These are phyloP conservation scores for Hibiscus mutabilis DNA, from an alignment of 345 rosid genomes.

Conservation along the genomic window DNA sequence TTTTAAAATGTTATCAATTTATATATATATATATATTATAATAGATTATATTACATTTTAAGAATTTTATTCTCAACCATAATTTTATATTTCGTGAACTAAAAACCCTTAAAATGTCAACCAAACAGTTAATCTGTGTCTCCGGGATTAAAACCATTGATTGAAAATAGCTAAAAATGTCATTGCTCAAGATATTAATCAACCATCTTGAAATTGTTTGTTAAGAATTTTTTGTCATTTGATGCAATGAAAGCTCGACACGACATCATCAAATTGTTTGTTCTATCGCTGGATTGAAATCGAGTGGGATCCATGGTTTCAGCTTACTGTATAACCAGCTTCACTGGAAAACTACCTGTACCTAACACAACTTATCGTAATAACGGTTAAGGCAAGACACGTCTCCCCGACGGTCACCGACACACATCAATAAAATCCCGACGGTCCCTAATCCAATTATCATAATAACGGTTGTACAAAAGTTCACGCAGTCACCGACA, in stretches of 20 bases:
- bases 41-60: no score
- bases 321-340: background rate
- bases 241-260: background rate
- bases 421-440: constrained; percentile 12
- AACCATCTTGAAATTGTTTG: background rate
- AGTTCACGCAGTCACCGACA: constrained; percentile 17
- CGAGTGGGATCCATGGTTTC: background rate
- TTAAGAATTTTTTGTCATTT: background rate
- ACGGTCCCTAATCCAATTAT: background rate
- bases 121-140: no score
- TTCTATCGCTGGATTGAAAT: background rate
- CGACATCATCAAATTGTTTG: background rate
- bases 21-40: no score
- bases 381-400: background rate
- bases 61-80: no score
- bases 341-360: background rate
- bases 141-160: no score
- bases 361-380: background rate
- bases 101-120: no score
- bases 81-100: no score
- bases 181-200: background rate
- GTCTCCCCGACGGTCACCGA: constrained; percentile 18
- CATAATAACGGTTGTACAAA: constrained; percentile 3
- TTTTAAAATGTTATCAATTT: no score
- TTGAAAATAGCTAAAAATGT: background rate